Evolutionary conservation across 2,329 filamentous ascomycete species (phyloP).

Genomic region (Fusarium coicis): DNA sequence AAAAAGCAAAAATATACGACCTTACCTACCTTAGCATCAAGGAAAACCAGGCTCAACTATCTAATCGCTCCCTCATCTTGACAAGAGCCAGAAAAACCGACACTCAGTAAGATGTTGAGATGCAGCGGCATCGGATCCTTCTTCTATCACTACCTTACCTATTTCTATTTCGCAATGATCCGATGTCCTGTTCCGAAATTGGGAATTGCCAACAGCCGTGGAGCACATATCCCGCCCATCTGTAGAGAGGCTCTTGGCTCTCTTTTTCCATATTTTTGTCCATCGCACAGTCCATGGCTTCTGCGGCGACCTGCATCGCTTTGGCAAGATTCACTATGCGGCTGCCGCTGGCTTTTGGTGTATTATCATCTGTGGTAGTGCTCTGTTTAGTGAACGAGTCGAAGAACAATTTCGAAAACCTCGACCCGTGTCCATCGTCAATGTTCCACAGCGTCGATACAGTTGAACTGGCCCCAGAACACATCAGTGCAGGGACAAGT

Average conservation of each 20-base stretch:
- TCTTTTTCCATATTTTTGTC: not conserved
- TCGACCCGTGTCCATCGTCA: accelerated
- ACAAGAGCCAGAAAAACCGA: not conserved
- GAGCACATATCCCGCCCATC: not conserved
- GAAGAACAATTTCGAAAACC: not conserved
- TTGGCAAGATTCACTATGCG: not conserved
- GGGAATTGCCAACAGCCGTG: not conserved
- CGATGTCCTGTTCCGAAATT: not conserved
- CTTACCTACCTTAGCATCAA: not conserved
- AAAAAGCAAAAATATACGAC: not conserved
- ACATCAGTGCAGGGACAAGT: not conserved
- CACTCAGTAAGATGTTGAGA: not conserved
- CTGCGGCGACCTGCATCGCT: not conserved
- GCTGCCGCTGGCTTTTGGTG: not conserved
- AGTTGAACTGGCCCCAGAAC: not conserved
- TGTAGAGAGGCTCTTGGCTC: not conserved
- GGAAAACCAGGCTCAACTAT: not conserved
- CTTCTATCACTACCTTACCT: not conserved
- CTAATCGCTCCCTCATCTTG: too few species aligned
- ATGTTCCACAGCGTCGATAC: not conserved
- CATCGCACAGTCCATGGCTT: not conserved
- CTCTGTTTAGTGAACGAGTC: not conserved
- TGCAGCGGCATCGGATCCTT: accelerated
- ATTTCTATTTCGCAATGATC: not conserved
- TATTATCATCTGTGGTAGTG: accelerated